Evolutionary conservation across 2,329 filamentous ascomycete species (phyloP).

Genomic region (Raffaelea arxii): DNA sequence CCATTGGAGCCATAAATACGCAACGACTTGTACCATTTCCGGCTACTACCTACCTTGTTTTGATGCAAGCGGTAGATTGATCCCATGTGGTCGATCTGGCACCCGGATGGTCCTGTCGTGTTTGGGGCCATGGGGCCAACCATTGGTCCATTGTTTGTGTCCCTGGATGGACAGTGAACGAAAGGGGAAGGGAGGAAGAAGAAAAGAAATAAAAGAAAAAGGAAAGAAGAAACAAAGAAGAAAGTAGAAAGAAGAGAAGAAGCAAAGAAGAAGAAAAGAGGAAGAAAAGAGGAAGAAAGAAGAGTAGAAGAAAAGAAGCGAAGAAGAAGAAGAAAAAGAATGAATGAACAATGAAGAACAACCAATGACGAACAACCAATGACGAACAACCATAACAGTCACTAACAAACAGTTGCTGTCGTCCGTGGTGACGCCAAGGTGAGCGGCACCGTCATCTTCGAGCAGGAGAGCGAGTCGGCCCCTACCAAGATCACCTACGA

Average conservation of each 20-base stretch:
- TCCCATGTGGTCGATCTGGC: background rate
- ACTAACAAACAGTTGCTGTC: conserved; percentile 62
- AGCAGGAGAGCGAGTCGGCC: conserved; percentile 74
- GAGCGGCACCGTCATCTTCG: conserved; percentile 87
- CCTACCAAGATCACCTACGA: conserved; percentile 87
- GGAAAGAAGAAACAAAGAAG: background rate
- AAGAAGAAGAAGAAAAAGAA: no score
- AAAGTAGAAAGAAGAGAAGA: background rate
- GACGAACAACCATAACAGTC: no score
- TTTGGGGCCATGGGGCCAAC: background rate
- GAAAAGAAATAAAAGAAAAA: background rate
- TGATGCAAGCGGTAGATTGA: no score
- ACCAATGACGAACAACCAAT: no score
- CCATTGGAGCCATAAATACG: no score
- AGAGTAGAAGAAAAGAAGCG: background rate
- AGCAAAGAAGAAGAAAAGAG: conserved; percentile 5
- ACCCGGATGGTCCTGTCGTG: background rate
- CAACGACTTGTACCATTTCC: no score
- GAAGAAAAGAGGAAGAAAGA: conserved; percentile 12
- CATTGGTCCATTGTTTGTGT: background rate
- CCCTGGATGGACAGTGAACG: background rate
- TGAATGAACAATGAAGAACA: no score
- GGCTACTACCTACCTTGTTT: no score
- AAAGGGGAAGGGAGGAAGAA: background rate
- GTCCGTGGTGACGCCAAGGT: conserved; percentile 97